Conservation (phyloP, 2,329 filamentous ascomycete species). For the Teratosphaeria pseudoeucalypti region DNA sequence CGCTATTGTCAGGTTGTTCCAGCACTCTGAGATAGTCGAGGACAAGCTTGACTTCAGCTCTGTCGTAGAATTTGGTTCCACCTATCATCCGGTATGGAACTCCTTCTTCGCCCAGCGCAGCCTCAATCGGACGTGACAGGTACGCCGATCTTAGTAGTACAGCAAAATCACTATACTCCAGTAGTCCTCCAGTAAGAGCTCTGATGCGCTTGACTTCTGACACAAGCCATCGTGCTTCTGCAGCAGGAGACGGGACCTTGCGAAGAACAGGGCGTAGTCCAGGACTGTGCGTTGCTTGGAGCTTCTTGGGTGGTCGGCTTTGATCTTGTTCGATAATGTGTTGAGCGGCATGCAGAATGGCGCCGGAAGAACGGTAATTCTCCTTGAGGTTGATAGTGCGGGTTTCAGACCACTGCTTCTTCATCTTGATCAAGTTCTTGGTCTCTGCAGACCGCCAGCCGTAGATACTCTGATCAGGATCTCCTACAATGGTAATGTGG, state of each 20-base stretch:
- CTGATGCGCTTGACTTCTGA: constrained; percentile 65
- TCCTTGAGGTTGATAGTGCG: constrained; percentile 79
- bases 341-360: constrained; percentile 69
- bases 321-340: constrained; percentile 85
- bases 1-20: constrained; percentile 75
- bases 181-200: constrained; percentile 60
- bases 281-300: constrained; percentile 69
- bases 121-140: constrained; percentile 77
- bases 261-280: constrained; percentile 75
- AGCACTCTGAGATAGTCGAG: constrained; percentile 83
- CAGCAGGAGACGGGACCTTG: constrained; percentile 55
- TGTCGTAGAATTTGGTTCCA: constrained; percentile 83
- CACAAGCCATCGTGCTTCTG: constrained; percentile 82
- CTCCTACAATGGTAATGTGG: constrained; percentile 87
- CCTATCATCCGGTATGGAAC: constrained; percentile 89
- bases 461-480: constrained; percentile 97
- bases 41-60: constrained; percentile 75
- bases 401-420: constrained; percentile 64
- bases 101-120: constrained; percentile 66
- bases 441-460: constrained; percentile 90
- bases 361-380: constrained; percentile 85
- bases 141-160: constrained; percentile 77
- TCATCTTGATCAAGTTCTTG: constrained; percentile 71
- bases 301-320: constrained; percentile 64
- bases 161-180: constrained; percentile 69